phyloP scores from a whole-genome alignment of 805 yeast species.

The Candida lessepsii region DNA sequence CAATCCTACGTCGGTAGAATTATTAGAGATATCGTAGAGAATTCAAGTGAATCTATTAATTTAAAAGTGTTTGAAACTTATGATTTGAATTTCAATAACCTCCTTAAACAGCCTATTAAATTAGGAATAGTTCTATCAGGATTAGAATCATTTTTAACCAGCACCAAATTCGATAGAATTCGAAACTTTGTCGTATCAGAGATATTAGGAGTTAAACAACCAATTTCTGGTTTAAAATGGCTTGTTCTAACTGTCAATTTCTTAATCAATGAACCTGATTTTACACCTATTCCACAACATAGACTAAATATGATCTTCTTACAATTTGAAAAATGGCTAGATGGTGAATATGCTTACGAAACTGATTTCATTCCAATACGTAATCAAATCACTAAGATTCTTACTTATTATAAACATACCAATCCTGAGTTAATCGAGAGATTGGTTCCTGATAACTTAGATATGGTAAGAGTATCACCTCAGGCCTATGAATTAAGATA shows the following conservation, averaged over 20 bases:
- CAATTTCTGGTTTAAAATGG: constrained; percentile 42
- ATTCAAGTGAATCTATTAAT: constrained; percentile 17
- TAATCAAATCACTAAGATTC: constrained; percentile 49
- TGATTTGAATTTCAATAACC: constrained; percentile 31
- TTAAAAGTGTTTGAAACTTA: constrained; percentile 22
- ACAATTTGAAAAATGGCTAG: constrained; percentile 56
- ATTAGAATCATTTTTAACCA: constrained; percentile 34
- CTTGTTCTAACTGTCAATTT: constrained; percentile 49
- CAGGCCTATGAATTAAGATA: constrained; percentile 44
- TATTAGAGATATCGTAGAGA: constrained; percentile 15
- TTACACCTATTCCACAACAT: constrained; percentile 57
- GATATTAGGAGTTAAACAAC: constrained; percentile 50
- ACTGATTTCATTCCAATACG: constrained; percentile 51
- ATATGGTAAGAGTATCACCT: constrained; percentile 38
- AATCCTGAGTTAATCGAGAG: constrained; percentile 6
- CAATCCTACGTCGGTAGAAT: constrained; percentile 21
- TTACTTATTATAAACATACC: constrained; percentile 17
- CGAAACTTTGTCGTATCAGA: constrained; percentile 67
- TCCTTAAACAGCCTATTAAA: constrained; percentile 31
- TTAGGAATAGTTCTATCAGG: constrained; percentile 30
- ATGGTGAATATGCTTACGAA: constrained; percentile 61
- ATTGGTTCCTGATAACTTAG: constrained; percentile 42
- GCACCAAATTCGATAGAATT: constrained; percentile 45
- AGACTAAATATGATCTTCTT: constrained; percentile 62
- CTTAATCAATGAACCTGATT: constrained; percentile 24